phyloP scores from a whole-genome alignment of 2,329 filamentous ascomycete species.

The Calonectria honghensis region DNA sequence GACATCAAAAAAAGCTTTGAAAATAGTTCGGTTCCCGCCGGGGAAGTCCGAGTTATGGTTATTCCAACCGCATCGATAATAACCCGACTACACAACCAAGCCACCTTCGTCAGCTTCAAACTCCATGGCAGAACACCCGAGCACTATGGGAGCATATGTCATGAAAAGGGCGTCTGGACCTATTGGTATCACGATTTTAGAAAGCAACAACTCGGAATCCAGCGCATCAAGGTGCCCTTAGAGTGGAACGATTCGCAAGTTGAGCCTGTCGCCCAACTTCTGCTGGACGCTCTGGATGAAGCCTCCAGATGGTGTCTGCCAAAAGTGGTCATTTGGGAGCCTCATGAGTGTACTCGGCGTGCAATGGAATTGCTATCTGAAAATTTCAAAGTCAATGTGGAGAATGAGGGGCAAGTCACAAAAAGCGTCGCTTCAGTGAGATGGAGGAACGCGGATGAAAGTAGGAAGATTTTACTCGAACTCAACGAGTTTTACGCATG shows the following conservation, averaged over 20 bases:
- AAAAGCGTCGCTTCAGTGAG: constrained; percentile 8
- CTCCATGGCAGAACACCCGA: background rate
- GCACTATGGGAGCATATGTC: background rate
- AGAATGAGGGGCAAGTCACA: constrained; percentile 6
- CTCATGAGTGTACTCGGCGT: background rate
- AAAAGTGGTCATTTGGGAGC: constrained; percentile 6
- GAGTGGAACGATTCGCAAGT: background rate
- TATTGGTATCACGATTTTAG: constrained; percentile 20
- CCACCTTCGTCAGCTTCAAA: background rate
- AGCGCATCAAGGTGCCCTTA: background rate
- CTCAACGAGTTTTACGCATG: constrained; percentile 17
- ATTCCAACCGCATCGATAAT: background rate
- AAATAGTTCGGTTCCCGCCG: background rate
- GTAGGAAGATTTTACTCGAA: background rate
- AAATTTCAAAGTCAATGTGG: background rate
- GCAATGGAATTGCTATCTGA: background rate
- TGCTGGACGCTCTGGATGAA: constrained; percentile 4
- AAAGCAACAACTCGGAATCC: background rate
- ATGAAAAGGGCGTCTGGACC: background rate
- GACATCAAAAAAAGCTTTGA: background rate
- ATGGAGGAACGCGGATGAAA: constrained; percentile 2
- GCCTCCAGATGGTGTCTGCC: background rate
- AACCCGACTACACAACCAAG: background rate
- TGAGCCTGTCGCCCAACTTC: constrained; percentile 2
- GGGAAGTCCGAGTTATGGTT: background rate